phyloP scores from a whole-genome alignment of 2,329 filamentous ascomycete genomes.

The Ophiostoma sp. region DNA sequence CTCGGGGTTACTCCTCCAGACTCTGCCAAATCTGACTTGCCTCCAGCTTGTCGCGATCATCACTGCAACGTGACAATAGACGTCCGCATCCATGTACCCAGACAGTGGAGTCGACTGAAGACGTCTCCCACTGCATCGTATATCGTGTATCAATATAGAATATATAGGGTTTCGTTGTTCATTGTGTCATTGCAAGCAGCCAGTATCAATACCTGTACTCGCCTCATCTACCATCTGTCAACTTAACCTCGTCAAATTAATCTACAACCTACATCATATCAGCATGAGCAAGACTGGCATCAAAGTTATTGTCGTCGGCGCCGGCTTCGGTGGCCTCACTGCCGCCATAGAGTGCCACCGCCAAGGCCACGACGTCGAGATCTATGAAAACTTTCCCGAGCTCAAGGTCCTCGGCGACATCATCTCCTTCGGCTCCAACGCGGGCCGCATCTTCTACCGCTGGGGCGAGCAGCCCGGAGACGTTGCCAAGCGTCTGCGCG shows the following conservation, averaged over 20 bases:
- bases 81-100: not conserved
- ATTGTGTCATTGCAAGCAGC: not conserved
- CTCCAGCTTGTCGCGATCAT: not conserved
- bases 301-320: conserved; percentile 48
- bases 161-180: not conserved
- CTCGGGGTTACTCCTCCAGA: not conserved
- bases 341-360: conserved; percentile 59
- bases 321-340: conserved; percentile 57
- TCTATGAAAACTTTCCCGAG: conserved; percentile 54
- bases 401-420: conserved; percentile 58
- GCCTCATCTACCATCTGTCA: not conserved
- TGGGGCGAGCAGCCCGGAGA: conserved; percentile 46
- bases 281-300: conserved; percentile 41
- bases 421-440: conserved; percentile 58
- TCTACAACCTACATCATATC: not conserved
- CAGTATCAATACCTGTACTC: not conserved
- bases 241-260: not conserved
- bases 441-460: conserved; percentile 54
- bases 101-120: not conserved
- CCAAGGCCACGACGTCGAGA: conserved; percentile 53
- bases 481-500: conserved; percentile 44
- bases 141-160: not conserved
- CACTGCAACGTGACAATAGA: not conserved
- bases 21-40: not conserved
- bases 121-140: not conserved